These are phyloP conservation scores for Cytospora chrysosperma DNA, from an alignment of 2,329 filamentous ascomycete species.

Conservation along the genomic window DNA sequence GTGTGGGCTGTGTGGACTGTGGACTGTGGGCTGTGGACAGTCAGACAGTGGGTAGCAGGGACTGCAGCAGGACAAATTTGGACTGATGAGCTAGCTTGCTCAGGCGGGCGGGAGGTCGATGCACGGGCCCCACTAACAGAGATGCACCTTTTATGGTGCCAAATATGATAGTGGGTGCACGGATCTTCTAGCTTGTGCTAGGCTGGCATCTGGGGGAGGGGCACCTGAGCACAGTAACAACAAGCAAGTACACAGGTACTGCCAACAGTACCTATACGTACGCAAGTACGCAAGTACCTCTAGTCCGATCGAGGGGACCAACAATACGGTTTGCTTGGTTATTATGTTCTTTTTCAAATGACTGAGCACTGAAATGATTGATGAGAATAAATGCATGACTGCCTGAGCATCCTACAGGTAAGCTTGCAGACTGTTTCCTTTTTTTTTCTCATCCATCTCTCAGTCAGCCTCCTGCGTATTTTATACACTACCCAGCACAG, in stretches of 20 bases:
- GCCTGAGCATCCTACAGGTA: background rate
- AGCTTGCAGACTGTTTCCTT: background rate
- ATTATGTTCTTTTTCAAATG: background rate
- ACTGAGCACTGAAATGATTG: background rate
- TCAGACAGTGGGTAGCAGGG: background rate
- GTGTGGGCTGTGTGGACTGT: background rate
- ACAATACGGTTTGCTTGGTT: background rate
- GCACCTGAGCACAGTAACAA: no score
- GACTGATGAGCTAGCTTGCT: constrained; percentile 11
- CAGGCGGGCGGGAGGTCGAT: constrained; percentile 1
- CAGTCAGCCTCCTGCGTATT: no score
- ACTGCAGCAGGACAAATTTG: constrained; percentile 18
- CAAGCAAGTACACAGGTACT: background rate
- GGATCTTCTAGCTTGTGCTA: background rate
- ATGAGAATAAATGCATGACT: no score
- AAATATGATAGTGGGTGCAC: background rate
- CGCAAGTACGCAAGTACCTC: background rate
- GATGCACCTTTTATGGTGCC: background rate
- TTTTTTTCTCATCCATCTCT: background rate
- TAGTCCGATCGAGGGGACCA: background rate
- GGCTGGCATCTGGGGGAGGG: constrained; percentile 1
- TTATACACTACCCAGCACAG: background rate
- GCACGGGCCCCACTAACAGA: background rate
- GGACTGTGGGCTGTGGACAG: no score
- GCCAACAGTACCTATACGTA: background rate